Base-by-base conservation (phyloP, 192 early-diverging fungal species). In the Diversispora epigaea region DNA sequence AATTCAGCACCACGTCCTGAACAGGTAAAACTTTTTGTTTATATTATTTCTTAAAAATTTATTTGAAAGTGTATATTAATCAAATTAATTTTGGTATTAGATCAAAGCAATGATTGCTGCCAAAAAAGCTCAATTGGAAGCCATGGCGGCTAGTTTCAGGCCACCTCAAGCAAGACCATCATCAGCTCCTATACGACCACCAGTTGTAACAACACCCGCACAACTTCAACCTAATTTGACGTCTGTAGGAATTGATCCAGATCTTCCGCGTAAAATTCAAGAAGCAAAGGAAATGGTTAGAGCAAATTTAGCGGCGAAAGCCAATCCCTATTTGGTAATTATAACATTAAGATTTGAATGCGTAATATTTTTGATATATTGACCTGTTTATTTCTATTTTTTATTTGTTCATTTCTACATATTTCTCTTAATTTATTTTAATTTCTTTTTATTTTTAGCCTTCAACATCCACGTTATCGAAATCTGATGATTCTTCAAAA, bases 241-340 rank as follows among this genome's bases (percentile, higher is more conserved):
- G 7, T 55, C 45, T 6, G 32, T n/a, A 3, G 62, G 15, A 25
- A 75, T 65, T 22, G 73, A 75, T 52, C 73, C 77, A 17, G 84
- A 86, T 58, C 76, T 86, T 25, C 79, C 87, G 75, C 76, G 82
- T 15, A 79, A 81, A 67, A 88, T 89, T 54, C 84, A 77, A 19
- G 85, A 85, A 73, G 82, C 76, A 6, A 81, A 77, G 73, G 83
- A 70, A 58, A 68, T 71, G 66, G 22, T 82, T 9, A 75, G 54
- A 64, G 32, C 55, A 15, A 75, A 47, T 46, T 54, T 75, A 19
- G 47, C 63, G 4, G 47, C 63, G 4, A 75, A 65, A 55, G 63
- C 73, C 10, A 75, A 75, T 43, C 73, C 73, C 50, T 75, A 75
- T 49, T 54, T 75, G 62, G 73, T 66, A 65, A 10, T 15, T 47